Evolutionary conservation across 352 stramenopile species (phyloP), one percentile per base, ranked within the genome.

Genomic region (Globisporangium emineosum): DNA sequence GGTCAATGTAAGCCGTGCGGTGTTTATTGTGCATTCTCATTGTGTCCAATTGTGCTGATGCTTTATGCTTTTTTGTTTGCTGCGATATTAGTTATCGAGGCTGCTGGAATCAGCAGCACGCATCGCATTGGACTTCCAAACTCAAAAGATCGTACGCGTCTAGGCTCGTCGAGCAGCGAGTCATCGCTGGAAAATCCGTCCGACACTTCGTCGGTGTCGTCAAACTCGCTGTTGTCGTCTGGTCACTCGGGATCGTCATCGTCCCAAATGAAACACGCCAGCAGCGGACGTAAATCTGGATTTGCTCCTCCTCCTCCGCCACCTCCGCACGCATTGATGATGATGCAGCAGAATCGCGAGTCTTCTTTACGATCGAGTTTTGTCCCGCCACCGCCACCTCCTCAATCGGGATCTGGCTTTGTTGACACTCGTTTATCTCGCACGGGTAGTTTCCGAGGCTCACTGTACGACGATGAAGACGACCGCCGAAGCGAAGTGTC

Each of bases 1-100:
- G 86, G 86, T 45, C 79, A 93, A 65, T 94, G 84, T 91, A 78
- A 66, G 81, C 83, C 3, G 13, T 59, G 51, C 45, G 21, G 5
- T 7, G 3, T 21, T 37, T 56, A 19, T 30, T 17, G 23, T 35
- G 33, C 19, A 65, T 30, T 62, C 23, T 51, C 33, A 63, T 17
- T 40, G 19, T 64, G n/a, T 63, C 4, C 33, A 30, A 51, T 5
- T 69, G 27, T 37, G 8, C 15, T 33, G 37, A 72, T 35, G 29
- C 15, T 21, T 45, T 30, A n/a, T 30, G 21, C 9, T 40, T 27
- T 27, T 40, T 29, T 33, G 12, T 19, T 45, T 35, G 25, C 15
- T 56, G n/a, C 25, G 8, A 58, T 45, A 17, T 15, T 53, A 88
- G 78, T 85, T 69, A 84, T 90, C 54, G 81, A 90, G 60, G 69